Evolutionary conservation across 2,329 filamentous ascomycete species (phyloP).

Genomic region (Penicillium sp.): DNA sequence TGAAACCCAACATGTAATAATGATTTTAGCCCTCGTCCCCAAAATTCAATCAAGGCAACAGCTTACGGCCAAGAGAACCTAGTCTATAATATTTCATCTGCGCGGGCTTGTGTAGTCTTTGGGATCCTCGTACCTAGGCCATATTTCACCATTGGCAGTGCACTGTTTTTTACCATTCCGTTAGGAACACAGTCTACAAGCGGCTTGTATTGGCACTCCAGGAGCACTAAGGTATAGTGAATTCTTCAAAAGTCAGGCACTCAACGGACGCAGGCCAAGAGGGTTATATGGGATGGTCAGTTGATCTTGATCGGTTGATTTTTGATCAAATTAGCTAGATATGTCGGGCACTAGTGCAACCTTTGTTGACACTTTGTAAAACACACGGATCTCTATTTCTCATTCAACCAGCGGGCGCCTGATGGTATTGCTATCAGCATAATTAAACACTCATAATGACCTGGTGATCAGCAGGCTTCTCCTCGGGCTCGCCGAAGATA

Average conservation of each 20-base stretch:
- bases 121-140: not conserved
- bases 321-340: not conserved
- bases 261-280: no score
- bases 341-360: not conserved
- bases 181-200: not conserved
- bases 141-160: no score
- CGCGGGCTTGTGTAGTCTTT: not conserved
- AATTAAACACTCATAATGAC: conserved; percentile 39
- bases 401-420: not conserved
- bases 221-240: not conserved
- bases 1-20: not conserved
- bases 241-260: not conserved
- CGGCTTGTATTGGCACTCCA: not conserved
- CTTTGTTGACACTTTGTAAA: not conserved
- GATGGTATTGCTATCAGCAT: conserved; percentile 14
- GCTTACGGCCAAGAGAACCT: not conserved
- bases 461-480: conserved; percentile 51
- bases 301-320: not conserved
- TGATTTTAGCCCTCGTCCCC: not conserved
- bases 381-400: not conserved
- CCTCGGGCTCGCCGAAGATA: conserved; percentile 55
- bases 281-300: no score
- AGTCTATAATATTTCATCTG: not conserved
- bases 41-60: not conserved
- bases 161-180: not conserved